Percentiles rank a stretch among this genome's conserved stretches.
Evolutionary conservation across 768 basidiomycete genomes (phyloP).

Genomic region (Punctularia strigosozonata): DNA sequence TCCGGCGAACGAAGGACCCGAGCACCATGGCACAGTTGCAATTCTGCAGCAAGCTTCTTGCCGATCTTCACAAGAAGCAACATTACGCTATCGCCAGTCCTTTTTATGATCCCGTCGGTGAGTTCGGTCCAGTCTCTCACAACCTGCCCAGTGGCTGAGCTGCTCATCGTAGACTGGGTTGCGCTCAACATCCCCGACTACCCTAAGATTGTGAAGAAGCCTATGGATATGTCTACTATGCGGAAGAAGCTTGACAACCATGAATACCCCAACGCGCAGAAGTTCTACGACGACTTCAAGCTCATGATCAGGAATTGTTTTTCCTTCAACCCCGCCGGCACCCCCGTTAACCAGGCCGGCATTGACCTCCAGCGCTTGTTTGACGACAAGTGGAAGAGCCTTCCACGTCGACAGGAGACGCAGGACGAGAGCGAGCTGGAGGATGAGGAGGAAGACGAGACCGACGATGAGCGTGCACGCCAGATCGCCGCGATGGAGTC

Average conservation of each 20-base stretch:
- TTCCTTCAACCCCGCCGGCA: conserved; percentile 81
- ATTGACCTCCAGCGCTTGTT: conserved; percentile 78
- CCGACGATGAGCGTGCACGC: conserved; percentile 62
- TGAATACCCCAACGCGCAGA: conserved; percentile 66
- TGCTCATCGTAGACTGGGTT: conserved; percentile 46
- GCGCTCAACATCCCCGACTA: conserved; percentile 77
- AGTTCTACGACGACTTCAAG: conserved; percentile 86
- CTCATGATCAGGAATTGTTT: conserved; percentile 93
- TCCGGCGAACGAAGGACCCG: conserved; percentile 48
- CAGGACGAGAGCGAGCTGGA: conserved; percentile 25
- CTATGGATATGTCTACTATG: conserved; percentile 93
- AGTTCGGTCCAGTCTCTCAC: conserved; percentile 22
- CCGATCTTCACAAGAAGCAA: conserved; percentile 70
- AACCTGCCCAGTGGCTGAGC: conserved; percentile 3
- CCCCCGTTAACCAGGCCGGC: conserved; percentile 80
- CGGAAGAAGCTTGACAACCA: conserved; percentile 68
- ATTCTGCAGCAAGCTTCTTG: conserved; percentile 67
- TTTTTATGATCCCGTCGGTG: conserved; percentile 92
- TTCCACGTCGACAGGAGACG: conserved; percentile 61
- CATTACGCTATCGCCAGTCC: conserved; percentile 62
- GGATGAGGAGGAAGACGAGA: conserved; percentile 51
- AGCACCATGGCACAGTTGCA: conserved; percentile 74
- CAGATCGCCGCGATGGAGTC: conserved; percentile 68
- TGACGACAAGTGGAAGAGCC: conserved; percentile 79
- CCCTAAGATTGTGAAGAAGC: conserved; percentile 79